Percentiles rank a stretch among this genome's conserved stretches.
phyloP scores from a whole-genome alignment of 1,284 basidiomycete species.

The Puccinia polysora region DNA sequence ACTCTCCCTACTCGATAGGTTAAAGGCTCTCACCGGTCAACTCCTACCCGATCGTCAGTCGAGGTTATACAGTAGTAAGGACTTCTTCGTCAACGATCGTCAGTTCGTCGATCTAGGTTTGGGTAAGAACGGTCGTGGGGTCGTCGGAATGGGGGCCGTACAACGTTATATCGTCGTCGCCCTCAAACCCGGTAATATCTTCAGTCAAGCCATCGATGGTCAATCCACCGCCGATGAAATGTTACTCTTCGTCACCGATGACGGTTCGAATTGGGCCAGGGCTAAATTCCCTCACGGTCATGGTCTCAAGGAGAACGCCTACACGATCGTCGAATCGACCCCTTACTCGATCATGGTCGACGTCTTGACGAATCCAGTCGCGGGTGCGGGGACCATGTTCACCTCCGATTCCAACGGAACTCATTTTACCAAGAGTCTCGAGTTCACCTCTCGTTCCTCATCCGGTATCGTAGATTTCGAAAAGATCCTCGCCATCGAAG shows the following conservation, averaged over 20 bases:
- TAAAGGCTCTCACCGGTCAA: constrained; percentile 29
- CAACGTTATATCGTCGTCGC: constrained; percentile 85
- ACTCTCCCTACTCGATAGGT: constrained; percentile 18
- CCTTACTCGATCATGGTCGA: constrained; percentile 89
- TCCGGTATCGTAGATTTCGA: constrained; percentile 91
- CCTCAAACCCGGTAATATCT: constrained; percentile 56
- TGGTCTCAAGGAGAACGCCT: constrained; percentile 76
- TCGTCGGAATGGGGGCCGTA: constrained; percentile 82
- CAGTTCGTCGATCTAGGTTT: constrained; percentile 72
- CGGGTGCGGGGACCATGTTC: constrained; percentile 80
- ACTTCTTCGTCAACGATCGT: constrained; percentile 68
- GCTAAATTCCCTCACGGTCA: constrained; percentile 82
- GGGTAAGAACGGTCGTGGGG: constrained; percentile 73
- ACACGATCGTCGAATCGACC: constrained; percentile 91
- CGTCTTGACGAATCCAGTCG: constrained; percentile 70
- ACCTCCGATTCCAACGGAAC: constrained; percentile 91
- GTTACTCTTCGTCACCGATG: constrained; percentile 76
- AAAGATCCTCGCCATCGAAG: constrained; percentile 82
- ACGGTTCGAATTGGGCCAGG: constrained; percentile 73
- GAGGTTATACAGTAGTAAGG: constrained; percentile 70
- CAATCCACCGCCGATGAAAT: constrained; percentile 62
- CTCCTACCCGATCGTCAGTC: constrained; percentile 57
- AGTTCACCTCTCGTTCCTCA: constrained; percentile 82
- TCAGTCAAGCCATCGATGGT: constrained; percentile 12
- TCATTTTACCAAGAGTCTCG: constrained; percentile 84